Base-by-base conservation (phyloP, 331 rosid species). In the Cucumis variabilis region DNA sequence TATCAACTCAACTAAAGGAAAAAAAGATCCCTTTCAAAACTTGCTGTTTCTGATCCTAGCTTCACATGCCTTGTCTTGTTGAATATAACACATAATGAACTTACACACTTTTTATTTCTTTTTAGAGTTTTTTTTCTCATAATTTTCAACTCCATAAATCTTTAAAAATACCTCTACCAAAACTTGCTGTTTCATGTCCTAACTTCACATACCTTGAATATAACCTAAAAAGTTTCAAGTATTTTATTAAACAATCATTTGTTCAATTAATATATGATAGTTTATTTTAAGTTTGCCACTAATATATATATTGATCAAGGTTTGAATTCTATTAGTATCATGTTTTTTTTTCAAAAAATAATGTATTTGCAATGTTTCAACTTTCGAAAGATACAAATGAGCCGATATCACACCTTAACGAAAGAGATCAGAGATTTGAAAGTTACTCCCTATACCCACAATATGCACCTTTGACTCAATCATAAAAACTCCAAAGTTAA, bases 11-110 rank as follows among this genome's bases (percentile, higher is more conserved):
- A 48, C 16, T 24, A 50, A 79, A 79, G 28, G 2, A 17, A 51
- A 79, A 77, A 78, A 13, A 41, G 20, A 48, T 75, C 82, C 11
- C 20, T 53, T 50, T 87, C 19, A 20, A 75, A 6, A 33, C 23
- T 30, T 48, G 89, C 89, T 8, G 60, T 37, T 91, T 88, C 94
- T 86, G 63, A 65, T 90, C 77, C 67, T 88, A 86, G 88, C 95
- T 80, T 93, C 89, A 86, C 90, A 76, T 83, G 65, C 58, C 3
- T n/a, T 17, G 41, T 77, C 33, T 23, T n/a, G 12, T 23, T 75
- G 21, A 20, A 75, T 23, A 46, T 74, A 74, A 41, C 27, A 41
- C 11, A 73, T 11, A 73, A 6, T 20, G 0, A 4, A 30, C 6
- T 19, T 9, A 37, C 44, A 37, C 44, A 25, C 37, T 1, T 20